Percentiles rank a stretch among this genome's conserved stretches.
phyloP scores from a whole-genome alignment of 345 rosid genomes.

The Hypericum perforatum region DNA sequence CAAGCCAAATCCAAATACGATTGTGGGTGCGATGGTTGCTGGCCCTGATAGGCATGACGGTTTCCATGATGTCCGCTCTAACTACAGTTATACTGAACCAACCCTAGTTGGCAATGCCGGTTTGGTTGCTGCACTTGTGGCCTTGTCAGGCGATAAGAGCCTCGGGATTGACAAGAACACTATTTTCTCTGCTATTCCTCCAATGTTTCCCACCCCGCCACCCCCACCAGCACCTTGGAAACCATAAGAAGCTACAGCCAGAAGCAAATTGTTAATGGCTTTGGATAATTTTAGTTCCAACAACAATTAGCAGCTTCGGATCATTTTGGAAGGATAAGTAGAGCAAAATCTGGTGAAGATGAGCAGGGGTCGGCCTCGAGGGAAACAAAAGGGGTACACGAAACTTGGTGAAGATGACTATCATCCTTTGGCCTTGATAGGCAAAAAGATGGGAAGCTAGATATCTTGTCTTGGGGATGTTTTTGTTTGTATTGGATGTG shows the following conservation, averaged over 20 bases:
- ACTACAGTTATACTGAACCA: constrained; percentile 19
- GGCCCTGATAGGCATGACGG: constrained; percentile 10
- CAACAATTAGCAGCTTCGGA: too few relatives aligned
- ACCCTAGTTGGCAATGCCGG: constrained; percentile 19
- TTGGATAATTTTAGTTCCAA: too few relatives aligned
- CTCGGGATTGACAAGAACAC: constrained; percentile 14
- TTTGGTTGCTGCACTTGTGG: constrained; percentile 16
- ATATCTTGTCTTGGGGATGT: too few relatives aligned
- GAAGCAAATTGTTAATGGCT: not conserved
- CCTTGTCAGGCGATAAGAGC: constrained; percentile 9
- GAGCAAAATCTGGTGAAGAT: too few relatives aligned
- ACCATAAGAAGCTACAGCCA: constrained; percentile 21
- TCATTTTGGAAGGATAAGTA: too few relatives aligned
- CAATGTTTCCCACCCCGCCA: constrained; percentile 63
- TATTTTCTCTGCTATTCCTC: constrained; percentile 14
- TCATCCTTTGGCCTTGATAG: too few relatives aligned
- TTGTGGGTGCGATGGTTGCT: constrained; percentile 18
- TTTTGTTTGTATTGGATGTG: not conserved
- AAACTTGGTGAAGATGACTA: too few relatives aligned
- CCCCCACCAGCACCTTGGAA: constrained; percentile 99
- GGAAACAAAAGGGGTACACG: too few relatives aligned
- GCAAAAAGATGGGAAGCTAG: too few relatives aligned
- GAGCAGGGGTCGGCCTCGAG: too few relatives aligned
- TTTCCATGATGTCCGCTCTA: constrained; percentile 15
- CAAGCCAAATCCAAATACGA: constrained; percentile 14